Conservation (phyloP, 2,329 filamentous ascomycete genomes). For the Nectriaceae sp. region DNA sequence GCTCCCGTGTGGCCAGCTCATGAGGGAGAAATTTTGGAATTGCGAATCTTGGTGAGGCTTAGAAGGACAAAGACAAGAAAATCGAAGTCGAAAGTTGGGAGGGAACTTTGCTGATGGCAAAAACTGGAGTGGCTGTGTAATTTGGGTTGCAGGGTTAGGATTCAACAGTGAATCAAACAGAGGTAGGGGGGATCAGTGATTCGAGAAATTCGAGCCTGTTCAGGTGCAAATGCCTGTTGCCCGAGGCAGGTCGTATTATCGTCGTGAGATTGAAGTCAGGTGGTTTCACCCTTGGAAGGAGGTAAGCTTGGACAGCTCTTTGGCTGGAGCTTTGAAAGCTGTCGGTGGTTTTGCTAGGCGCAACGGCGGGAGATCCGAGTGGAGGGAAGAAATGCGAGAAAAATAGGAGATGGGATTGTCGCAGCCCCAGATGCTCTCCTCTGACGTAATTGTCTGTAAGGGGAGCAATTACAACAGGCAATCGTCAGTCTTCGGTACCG, state of each 20-base stretch:
- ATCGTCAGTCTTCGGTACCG: too few relatives aligned
- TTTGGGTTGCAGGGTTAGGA: too few relatives aligned
- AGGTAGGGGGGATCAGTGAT: neutral
- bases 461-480: too few relatives aligned
- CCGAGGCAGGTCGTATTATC: too few relatives aligned
- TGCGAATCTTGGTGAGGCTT: neutral
- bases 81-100: too few relatives aligned
- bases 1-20: slow-evolving; percentile 28
- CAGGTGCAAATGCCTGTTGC: too few relatives aligned
- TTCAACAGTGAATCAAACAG: too few relatives aligned
- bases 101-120: too few relatives aligned
- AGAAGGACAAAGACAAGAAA: neutral
- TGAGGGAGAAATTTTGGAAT: slow-evolving; percentile 17
- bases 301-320: slow-evolving; percentile 28
- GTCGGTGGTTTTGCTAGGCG: neutral
- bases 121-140: too few relatives aligned
- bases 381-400: slow-evolving; percentile 5
- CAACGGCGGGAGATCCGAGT: slow-evolving; percentile 5
- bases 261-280: slow-evolving; percentile 21
- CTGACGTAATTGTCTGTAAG: neutral
- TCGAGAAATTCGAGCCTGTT: neutral
- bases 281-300: slow-evolving; percentile 18
- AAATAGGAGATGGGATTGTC: too few relatives aligned
- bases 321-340: slow-evolving; percentile 17
- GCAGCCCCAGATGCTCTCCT: neutral